A percentile compares a stretch with the other conserved stretches of the same genome.
These are phyloP conservation scores for Moniliella sp. DNA, from an alignment of 1,284 basidiomycete genomes.

Conservation along the genomic window DNA sequence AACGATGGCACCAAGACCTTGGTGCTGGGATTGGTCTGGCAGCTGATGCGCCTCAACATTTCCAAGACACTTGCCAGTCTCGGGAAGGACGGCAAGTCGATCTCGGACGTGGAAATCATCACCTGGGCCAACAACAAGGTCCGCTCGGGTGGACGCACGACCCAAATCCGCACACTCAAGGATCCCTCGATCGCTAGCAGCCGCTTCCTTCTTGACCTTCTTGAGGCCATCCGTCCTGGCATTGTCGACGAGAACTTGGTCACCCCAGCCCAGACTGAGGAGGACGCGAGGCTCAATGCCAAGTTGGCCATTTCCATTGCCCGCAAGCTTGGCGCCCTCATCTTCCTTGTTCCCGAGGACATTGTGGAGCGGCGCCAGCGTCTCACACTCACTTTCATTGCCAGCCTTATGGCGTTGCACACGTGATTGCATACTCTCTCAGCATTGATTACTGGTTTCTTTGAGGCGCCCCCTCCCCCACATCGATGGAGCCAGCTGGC, in stretches of 20 bases:
- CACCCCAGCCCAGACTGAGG: slow-evolving; percentile 47
- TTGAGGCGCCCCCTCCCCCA: too few species aligned
- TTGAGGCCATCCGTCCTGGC: slow-evolving; percentile 67
- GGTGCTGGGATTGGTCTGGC: slow-evolving; percentile 80
- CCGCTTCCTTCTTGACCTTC: slow-evolving; percentile 68
- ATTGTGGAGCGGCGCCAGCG: too few species aligned
- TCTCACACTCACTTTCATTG: too few species aligned
- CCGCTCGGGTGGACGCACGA: slow-evolving; percentile 47
- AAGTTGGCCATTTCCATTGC: too few species aligned
- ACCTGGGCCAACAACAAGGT: slow-evolving; percentile 80
- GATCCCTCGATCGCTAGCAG: slow-evolving; percentile 69
- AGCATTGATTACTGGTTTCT: too few species aligned
- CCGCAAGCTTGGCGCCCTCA: too few species aligned
- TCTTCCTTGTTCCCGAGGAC: too few species aligned
- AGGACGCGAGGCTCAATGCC: slow-evolving; percentile 74
- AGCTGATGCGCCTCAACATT: slow-evolving; percentile 75
- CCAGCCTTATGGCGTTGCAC: too few species aligned
- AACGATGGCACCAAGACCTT: slow-evolving; percentile 63
- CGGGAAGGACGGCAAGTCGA: slow-evolving; percentile 48
- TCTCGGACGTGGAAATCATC: slow-evolving; percentile 72
- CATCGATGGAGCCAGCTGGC: too few species aligned
- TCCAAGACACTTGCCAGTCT: slow-evolving; percentile 61
- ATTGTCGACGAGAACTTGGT: slow-evolving; percentile 76
- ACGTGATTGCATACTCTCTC: too few species aligned
- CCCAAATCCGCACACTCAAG: slow-evolving; percentile 64